Base-by-base conservation (phyloP, 2,329 filamentous ascomycete species). In the Coniella vitis region DNA sequence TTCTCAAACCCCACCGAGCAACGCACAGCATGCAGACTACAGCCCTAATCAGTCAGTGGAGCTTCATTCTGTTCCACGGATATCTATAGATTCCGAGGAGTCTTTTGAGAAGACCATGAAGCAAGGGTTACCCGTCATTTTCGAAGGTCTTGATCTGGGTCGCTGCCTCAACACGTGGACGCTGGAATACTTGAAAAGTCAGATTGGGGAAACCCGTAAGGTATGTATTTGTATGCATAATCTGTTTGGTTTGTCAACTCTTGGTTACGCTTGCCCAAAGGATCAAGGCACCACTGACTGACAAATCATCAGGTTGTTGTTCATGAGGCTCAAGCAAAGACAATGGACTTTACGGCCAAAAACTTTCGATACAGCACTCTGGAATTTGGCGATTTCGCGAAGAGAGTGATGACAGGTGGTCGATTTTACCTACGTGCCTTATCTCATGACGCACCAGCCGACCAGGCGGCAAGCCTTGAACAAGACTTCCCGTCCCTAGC, bases 271-370 rank as follows among this genome's bases (percentile, higher is more conserved):
- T 21, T 4, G 12, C 13, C 20, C 5, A 38, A 21, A 17, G 4
- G 9, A n/a, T 25, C 20, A 3, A 10, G 17, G 20, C 13, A 19
- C 14, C 19, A 19, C 38, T 45, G 14, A 49, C 14, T 19, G 14
- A 35, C 14, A 12, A 1, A 8, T 40, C 54, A 45, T 2, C 25
- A 87, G 77, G 76, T 94, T 13, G 73, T 89, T 10, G 78, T 94
- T 4, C 90, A 95, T 59, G 78, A 87, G 55, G 81, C 84, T 17
- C 65, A 72, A 7, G 74, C 71, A 4, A 71, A 78, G 25, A 77
- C 77, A 39, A 89, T 95, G 84, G 84, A 87, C 57, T 95, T 95
- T 61, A 82, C 82, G 49, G 71, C 74, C 39, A 95, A 94, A 65
- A 94, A 95, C 63, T 95, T 95, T 61, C 68, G 70, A 34, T 95